Evolutionary conservation across 164 flowering plant genomes (phyloP).

Genomic region (Nymphaea thermarum): DNA sequence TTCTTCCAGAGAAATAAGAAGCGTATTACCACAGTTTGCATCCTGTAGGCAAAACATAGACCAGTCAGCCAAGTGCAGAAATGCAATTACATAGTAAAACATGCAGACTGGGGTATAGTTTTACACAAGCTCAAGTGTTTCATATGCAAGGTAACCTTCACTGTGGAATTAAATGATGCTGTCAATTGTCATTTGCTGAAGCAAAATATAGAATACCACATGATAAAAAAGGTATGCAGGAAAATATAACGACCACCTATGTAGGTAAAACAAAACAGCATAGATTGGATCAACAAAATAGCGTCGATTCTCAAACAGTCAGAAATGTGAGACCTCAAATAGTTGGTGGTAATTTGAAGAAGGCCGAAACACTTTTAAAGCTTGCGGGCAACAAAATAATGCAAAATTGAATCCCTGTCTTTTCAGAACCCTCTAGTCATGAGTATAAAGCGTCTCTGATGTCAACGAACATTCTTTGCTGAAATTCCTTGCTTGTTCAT

Average conservation of each 20-base stretch:
- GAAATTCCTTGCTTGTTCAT: no score
- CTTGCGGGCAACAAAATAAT: no score
- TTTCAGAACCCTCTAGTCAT: background rate
- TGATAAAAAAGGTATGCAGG: no score
- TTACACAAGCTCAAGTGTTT: no score
- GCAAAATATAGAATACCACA: no score
- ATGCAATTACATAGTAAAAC: background rate
- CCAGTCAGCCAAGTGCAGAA: background rate
- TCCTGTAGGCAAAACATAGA: constrained; percentile 35
- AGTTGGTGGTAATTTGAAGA: background rate
- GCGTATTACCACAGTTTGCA: constrained; percentile 97
- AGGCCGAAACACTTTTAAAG: background rate
- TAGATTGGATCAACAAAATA: no score
- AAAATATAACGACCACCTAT: no score
- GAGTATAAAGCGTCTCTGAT: background rate
- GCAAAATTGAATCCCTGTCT: background rate
- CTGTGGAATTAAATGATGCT: no score
- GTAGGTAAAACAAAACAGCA: no score
- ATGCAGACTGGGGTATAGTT: no score
- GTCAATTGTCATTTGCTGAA: no score
- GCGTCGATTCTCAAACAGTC: background rate
- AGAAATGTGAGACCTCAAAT: background rate
- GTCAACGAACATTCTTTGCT: background rate
- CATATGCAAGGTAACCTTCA: no score
- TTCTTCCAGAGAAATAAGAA: constrained; percentile 90